Evolutionary conservation across 306 rosid species (phyloP), one percentile per base, ranked within the genome.

Genomic region (Dryas alaskensis): DNA sequence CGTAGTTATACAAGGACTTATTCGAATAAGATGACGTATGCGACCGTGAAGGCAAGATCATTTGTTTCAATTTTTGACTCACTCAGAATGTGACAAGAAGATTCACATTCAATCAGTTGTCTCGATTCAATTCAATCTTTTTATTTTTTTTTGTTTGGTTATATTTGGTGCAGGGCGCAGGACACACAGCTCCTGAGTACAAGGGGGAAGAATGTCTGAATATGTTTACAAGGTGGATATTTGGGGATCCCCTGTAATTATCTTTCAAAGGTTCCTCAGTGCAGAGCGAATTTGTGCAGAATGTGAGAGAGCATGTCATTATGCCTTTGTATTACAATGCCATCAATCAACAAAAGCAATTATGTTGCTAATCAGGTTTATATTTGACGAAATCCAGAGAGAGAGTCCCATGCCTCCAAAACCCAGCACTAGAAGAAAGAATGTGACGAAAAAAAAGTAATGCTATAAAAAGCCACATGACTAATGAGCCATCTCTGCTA

Each of bases 1-100:
- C 1, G 5, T 37, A 90, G 96, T n/a, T 90, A 86, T 78, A 87
- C 89, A 0, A 86, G 90, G 72, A 82, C 82, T 45, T 85, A 85
- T 62, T 82, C 89, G n/a, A 91, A 91, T 65, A 25, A 14, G 37
- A 88, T 91, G 88, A 91, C 90, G 57, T 90, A 80, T 79, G 96
- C 91, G 43, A 90, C 91, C 14, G 89, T 88, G 45, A 90, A 90
- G 93, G 96, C 69, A 78, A 82, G 89, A 48, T 12, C 17, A 25
- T 11, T 25, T 6, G 72, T 31, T 49, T 50, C 46, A 16, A 27
- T 4, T 67, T 40, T 67, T 19, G 2, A 13, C 44, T 16, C 31
- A 22, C 8, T 2, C 55, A 13, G 6, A 64, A 47, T 1, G 16
- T 9, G 55, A 64, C 49, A 5, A 13, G 22, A 43, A 19, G 6